Conservation (phyloP, 352 stramenopile genomes). For the Plasmopara halstedii region DNA sequence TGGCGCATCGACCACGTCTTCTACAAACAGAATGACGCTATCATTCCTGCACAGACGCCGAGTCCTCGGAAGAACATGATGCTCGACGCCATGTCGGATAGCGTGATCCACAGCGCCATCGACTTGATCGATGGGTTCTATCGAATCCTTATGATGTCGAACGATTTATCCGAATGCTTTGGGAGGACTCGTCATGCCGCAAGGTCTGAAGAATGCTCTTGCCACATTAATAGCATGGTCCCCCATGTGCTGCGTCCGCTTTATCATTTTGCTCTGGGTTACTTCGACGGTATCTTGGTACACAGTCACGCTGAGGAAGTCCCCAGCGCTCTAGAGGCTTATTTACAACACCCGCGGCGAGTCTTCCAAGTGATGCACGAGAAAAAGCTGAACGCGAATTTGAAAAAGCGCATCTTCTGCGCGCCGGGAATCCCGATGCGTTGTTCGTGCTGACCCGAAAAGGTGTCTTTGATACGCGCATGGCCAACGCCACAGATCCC, state of each 20-base stretch:
- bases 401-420: constrained; percentile 13
- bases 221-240: not conserved
- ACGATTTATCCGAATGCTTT: not conserved
- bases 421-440: constrained; percentile 16
- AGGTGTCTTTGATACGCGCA: constrained; percentile 1
- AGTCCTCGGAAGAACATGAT: not conserved
- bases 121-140: not conserved
- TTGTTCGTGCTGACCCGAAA: constrained; percentile 10
- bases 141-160: not conserved
- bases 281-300: constrained; percentile 1
- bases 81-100: not conserved
- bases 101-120: not conserved
- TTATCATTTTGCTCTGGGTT: not conserved
- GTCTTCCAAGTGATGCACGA: constrained; percentile 15
- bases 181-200: not conserved
- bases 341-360: constrained; percentile 12
- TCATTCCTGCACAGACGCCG: not conserved
- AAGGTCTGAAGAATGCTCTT: not conserved
- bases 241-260: constrained; percentile 1
- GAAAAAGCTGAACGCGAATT: constrained; percentile 6
- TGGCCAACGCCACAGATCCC: not conserved
- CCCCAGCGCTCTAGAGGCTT: constrained; percentile 6
- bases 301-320: constrained; percentile 7
- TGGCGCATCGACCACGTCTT: not conserved
- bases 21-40: not conserved